phyloP scores from a whole-genome alignment of 23 red algal species.

The Cyanidioschyzon merolae region DNA sequence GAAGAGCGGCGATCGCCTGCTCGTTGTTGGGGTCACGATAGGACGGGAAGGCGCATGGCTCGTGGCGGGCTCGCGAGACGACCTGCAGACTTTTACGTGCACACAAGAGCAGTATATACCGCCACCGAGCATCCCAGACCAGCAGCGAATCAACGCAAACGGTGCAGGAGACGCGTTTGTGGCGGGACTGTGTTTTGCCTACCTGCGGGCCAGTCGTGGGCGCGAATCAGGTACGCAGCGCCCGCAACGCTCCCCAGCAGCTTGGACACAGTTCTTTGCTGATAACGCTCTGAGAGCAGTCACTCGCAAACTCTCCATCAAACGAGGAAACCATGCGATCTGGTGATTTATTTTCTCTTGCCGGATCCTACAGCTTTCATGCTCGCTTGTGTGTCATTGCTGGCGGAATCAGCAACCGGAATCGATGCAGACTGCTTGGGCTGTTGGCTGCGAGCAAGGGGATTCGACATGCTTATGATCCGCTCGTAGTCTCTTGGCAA shows the following conservation, averaged over 20 bases:
- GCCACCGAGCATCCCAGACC: background rate
- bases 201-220: background rate
- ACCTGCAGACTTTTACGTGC: background rate
- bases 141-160: background rate
- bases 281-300: background rate
- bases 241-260: background rate
- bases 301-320: background rate
- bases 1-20: background rate
- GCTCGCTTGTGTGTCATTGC: background rate
- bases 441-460: background rate
- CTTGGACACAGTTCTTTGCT: background rate
- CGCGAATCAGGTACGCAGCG: background rate
- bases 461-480: background rate
- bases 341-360: background rate
- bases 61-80: background rate
- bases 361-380: background rate
- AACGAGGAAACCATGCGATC: background rate
- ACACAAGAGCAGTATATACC: background rate
- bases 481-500: conserved; percentile 33
- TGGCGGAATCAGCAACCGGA: background rate
- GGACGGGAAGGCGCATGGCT: background rate
- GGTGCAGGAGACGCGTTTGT: background rate
- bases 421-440: background rate
- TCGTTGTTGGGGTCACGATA: background rate
- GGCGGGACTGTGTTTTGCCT: background rate